phyloP scores from a whole-genome alignment of 495 filamentous ascomycete species.

The Annulohypoxylon maeteangense region DNA sequence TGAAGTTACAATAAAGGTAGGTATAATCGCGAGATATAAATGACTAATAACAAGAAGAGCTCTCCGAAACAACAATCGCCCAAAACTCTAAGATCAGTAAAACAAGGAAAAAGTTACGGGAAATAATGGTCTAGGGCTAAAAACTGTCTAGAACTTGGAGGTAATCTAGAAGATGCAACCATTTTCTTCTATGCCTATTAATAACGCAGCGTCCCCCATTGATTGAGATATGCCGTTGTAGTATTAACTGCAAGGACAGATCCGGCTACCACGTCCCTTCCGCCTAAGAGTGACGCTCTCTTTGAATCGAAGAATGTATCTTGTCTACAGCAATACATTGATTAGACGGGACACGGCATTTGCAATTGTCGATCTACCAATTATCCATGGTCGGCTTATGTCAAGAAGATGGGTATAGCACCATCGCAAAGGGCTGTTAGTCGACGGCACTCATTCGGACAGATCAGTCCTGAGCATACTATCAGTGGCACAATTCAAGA shows the following conservation, averaged over 20 bases:
- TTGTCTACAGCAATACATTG: background rate
- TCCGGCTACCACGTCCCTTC: background rate
- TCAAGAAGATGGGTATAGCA: background rate
- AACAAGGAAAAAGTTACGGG: background rate
- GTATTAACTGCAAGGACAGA: background rate
- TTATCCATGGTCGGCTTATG: background rate
- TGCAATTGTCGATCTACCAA: background rate
- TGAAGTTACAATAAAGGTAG: background rate
- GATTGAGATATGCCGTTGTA: background rate
- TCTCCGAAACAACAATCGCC: background rate
- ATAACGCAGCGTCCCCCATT: background rate
- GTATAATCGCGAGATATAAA: background rate
- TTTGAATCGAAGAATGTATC: background rate
- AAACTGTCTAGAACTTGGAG: background rate
- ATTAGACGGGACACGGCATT: background rate
- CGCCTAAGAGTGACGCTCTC: background rate
- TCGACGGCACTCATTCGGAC: background rate
- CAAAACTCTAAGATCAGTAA: background rate
- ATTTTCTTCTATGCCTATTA: background rate
- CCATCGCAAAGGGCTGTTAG: background rate
- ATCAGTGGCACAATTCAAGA: background rate
- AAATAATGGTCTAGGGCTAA: background rate
- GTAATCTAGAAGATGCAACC: background rate
- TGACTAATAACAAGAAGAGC: background rate
- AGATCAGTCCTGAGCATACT: background rate